These are phyloP conservation scores for Gloeostereum incarnatum DNA, from an alignment of 768 basidiomycete species.

Conservation along the genomic window DNA sequence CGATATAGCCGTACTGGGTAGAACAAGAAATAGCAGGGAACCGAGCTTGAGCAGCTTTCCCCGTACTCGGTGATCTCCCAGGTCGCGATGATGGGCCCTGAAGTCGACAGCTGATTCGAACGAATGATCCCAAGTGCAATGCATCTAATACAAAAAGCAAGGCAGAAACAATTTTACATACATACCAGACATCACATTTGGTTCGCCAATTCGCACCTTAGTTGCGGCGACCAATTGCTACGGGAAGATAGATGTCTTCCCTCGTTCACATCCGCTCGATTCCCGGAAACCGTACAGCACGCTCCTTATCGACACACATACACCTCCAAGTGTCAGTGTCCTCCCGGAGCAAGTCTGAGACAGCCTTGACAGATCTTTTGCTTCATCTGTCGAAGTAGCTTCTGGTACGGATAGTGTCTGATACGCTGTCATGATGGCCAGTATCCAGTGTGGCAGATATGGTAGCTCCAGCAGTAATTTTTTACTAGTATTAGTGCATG, in stretches of 20 bases:
- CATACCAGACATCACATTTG: too few species aligned
- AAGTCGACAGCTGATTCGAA: too few species aligned
- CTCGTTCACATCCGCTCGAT: slow-evolving; percentile 51
- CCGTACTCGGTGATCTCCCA: too few species aligned
- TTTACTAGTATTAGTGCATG: slow-evolving; percentile 60
- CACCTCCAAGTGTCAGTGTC: slow-evolving; percentile 10
- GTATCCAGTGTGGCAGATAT: slow-evolving; percentile 30
- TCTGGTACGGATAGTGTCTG: slow-evolving; percentile 45
- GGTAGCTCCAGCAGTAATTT: slow-evolving; percentile 13
- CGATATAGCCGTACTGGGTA: too few species aligned
- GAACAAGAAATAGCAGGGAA: too few species aligned
- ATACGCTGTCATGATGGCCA: slow-evolving; percentile 57
- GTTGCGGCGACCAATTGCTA: slow-evolving; percentile 66
- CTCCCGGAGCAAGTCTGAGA: slow-evolving; percentile 61
- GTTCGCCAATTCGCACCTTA: slow-evolving; percentile 62
- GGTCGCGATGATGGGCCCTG: too few species aligned
- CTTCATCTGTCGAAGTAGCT: slow-evolving; percentile 37
- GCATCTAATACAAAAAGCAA: too few species aligned
- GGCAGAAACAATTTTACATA: too few species aligned
- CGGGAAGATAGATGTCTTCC: slow-evolving; percentile 71
- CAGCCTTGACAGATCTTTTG: slow-evolving; percentile 13
- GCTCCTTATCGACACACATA: slow-evolving; percentile 73
- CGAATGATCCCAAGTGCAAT: too few species aligned
- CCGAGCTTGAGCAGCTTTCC: too few species aligned
- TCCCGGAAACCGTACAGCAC: slow-evolving; percentile 45